Base-by-base conservation (phyloP, 1,284 basidiomycete genomes). In the Phlebopus sp. region DNA sequence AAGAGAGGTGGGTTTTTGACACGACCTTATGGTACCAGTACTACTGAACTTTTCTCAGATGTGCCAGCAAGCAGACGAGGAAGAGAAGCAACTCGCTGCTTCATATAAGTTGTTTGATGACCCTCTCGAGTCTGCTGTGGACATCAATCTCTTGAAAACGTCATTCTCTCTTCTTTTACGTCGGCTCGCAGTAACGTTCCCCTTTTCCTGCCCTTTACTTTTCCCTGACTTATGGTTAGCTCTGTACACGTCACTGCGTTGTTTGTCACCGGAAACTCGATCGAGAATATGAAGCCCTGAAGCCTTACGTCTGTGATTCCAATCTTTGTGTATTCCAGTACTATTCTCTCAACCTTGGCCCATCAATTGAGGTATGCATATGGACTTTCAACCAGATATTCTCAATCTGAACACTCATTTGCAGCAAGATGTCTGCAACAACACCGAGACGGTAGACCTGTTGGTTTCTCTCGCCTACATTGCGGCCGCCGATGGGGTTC, bases 321-420 rank as follows among this genome's bases (percentile, higher is more conserved):
- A 76, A 74, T 49, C 68, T 85, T 2, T 85, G 82, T 59, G 68
- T 75, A 2, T 84, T 82, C 56, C 82, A 82, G 54, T 85, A 82
- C 54, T 84, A 83, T 56, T 68, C 73, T 9, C 63, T 81, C 35
- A 82, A 81, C 50, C 70, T 76, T 15, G 82, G 82, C 0, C 76
- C 80, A 3, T 82, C 81, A 13, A 71, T 84, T 14, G 82, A 84
- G 71, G 82, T 81, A 57, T 10, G 69, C 55, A 31, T 17, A n/a
- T 46, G 18, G 17, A 38, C 15, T 9, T 45, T 25, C 32, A 14
- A 39, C 13, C 18, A 8, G 31, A 14, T 13, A 27, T 11, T 17
- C 25, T 17, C 30, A n/a, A 19, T 19, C 9, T 10, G 2, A 29
- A 11, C 18, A 5, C 30, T 5, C 35, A 36, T 39, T 29, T 14